Conservation (phyloP, 495 filamentous ascomycete genomes). For the Penicillium odoratum region DNA sequence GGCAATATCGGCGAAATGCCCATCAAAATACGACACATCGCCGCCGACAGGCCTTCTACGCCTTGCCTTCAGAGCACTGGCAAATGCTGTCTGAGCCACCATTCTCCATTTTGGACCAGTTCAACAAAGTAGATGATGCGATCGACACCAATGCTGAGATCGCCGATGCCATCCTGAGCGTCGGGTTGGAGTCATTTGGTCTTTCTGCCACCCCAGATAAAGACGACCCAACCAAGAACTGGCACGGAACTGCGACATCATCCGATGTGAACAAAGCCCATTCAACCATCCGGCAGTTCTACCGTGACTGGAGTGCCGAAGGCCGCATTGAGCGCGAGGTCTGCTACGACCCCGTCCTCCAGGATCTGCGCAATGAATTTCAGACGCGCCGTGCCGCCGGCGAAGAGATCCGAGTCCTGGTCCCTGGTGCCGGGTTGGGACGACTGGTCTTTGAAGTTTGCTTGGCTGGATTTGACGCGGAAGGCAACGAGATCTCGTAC, state of each 20-base stretch:
- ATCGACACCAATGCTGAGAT: slow-evolving; percentile 88
- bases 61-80: slow-evolving; percentile 81
- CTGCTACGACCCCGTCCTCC: slow-evolving; percentile 72
- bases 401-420: slow-evolving; percentile 62
- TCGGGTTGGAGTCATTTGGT: slow-evolving; percentile 66
- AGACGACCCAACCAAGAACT: slow-evolving; percentile 46
- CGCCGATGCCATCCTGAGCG: slow-evolving; percentile 68
- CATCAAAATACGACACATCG: slow-evolving; percentile 88
- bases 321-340: slow-evolving; percentile 70
- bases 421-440: slow-evolving; percentile 88
- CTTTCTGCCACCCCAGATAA: slow-evolving; percentile 36
- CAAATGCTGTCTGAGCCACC: slow-evolving; percentile 74
- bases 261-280: slow-evolving; percentile 85
- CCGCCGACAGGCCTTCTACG: slow-evolving; percentile 86
- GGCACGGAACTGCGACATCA: slow-evolving; percentile 64
- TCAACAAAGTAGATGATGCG: slow-evolving; percentile 78
- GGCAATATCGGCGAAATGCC: slow-evolving; percentile 78
- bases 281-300: slow-evolving; percentile 89
- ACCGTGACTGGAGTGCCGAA: slow-evolving; percentile 89
- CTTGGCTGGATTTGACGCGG: slow-evolving; percentile 66
- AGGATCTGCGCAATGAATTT: slow-evolving; percentile 59
- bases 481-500: slow-evolving; percentile 96
- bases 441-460: slow-evolving; percentile 85
- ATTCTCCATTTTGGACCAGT: slow-evolving; percentile 75
- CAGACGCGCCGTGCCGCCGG: slow-evolving; percentile 24